Evolutionary conservation across 106 monocot genomes (phyloP), one percentile per base, ranked within the genome.

Genomic region (Acanthochlamys bracteata): DNA sequence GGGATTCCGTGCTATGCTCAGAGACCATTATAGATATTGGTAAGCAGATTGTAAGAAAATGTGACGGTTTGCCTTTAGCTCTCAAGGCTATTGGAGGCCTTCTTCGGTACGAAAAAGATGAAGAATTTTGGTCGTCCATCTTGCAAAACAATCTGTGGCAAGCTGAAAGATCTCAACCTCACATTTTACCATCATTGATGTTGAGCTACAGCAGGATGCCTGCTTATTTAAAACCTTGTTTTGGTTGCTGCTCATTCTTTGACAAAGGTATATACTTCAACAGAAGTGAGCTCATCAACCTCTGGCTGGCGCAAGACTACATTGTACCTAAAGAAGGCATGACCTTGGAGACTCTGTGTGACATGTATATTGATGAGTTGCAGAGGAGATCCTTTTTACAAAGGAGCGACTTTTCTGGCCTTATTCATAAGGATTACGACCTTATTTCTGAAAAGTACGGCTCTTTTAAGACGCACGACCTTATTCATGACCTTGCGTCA

Each of bases 181-280:
- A 57, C 6, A 69, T 76, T 23, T 49, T 76, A 17, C 67, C 69
- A 8, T 56, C 69, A 7, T 57, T 76, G 41, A 45, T 7, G 26
- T 20, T 76, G 33, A 76, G 69, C 63, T 76, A 76, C 55, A 15
- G 64, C 2, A 21, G 41, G 16, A 11, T 76, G 10, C 69, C 75
- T 0, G 0, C 49, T 0, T 54, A 76, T 45, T 23, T 76, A 12
- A 76, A 70, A 56, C 75, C 11, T 10, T 76, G 75, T 45, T 76
- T 76, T 20, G 24, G 22, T 8, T 76, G 53, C 39, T 64, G 45
- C 24, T 69, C 69, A 11, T 1, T 69, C 19, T 76, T 69, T 53
- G 69, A 61, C 10, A 70, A 76, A 25, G 63, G 26, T 17, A 24
- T 47, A 17, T 7, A 14, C 17, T 69, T 76, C 11, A 10, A 55